Conservation (phyloP, 371 early-diverging fungal genomes). For the Mortierella sp. region DNA sequence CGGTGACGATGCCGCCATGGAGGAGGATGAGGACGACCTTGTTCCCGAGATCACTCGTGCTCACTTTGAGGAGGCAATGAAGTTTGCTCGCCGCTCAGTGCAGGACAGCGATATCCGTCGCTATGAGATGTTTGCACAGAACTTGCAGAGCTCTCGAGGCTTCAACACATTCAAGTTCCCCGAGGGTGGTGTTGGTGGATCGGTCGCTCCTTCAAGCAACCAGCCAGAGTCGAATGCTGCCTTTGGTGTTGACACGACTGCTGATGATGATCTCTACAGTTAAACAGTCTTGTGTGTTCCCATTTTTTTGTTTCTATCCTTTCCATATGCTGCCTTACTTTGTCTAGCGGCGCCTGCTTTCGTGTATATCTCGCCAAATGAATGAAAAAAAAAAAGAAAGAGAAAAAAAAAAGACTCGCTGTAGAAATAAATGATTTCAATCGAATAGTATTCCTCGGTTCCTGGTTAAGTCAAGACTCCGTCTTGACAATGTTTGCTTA, state of each 20-base stretch:
- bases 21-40: slow-evolving; percentile 84
- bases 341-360: no score
- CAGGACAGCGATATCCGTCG: slow-evolving; percentile 97
- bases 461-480: no score
- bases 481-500: no score
- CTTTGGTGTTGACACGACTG: slow-evolving; percentile 58
- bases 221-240: slow-evolving; percentile 53
- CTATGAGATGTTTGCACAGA: slow-evolving; percentile 99
- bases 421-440: no score
- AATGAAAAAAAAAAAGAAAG: slow-evolving; percentile 22
- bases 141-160: slow-evolving; percentile 93
- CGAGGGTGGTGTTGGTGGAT: slow-evolving; percentile 71
- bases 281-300: slow-evolving; percentile 34
- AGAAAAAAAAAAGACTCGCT: slow-evolving; percentile 13
- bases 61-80: slow-evolving; percentile 99
- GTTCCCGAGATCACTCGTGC: slow-evolving; percentile 93
- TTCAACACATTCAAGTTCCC: slow-evolving; percentile 96
- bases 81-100: slow-evolving; percentile 97
- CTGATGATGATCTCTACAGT: slow-evolving; percentile 67
- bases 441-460: no score
- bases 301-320: background rate
- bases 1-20: slow-evolving; percentile 81
- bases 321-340: no score
- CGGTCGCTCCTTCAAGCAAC: slow-evolving; percentile 42
- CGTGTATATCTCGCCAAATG: background rate